Base-by-base conservation (phyloP, 148 eudicot genomes). In the Rhododendron ferrugineum region DNA sequence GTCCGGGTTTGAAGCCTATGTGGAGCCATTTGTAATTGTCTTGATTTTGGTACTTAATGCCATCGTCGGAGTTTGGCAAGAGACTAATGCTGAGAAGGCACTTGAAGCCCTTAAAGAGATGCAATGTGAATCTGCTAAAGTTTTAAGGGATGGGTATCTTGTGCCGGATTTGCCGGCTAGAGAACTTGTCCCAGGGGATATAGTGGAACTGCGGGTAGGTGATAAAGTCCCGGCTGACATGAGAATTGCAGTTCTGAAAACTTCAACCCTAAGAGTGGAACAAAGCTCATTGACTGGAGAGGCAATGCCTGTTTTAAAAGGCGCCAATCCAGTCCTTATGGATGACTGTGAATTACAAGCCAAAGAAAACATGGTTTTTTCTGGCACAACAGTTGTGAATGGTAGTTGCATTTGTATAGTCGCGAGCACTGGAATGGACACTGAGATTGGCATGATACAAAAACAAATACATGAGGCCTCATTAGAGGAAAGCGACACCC, bases 51-150 rank as follows among this genome's bases (percentile, higher is more conserved):
- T 93, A 50, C 89, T 95, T 54, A 95, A 95, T 88, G 98, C 96
- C 62, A 88, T 92, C 73, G 95, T 95, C 44, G 98, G 98, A 7
- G 98, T 95, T 37, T 95, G 98, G 98, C 98, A 95, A 92, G 98
- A 95, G 85, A 92, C 90, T 70, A 95, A 92, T 88, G 98, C 98
- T 3, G 96, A 93, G 78, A 93, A 93, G 83, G 98, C 98, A 15
- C 95, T 95, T 37, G 95, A 95, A 79, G 98, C 96, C 10, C 90
- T 95, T 4, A 95, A 93, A 86, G 98, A 93, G 85, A 90, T 95
- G 90, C 98, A 95, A 49, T 90, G 92, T 85, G 98, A 95, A 58
- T 92, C 96, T 0, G 87, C 89, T 3, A 92, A 91, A 88, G 96
- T 91, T 42, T 11, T 95, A 20, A 92, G 98, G 77, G 95, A 93